A percentile compares a stretch with the other conserved stretches of the same genome.
Evolutionary conservation across 2,329 filamentous ascomycete species (phyloP).

Genomic region (Cladosporium sp.): DNA sequence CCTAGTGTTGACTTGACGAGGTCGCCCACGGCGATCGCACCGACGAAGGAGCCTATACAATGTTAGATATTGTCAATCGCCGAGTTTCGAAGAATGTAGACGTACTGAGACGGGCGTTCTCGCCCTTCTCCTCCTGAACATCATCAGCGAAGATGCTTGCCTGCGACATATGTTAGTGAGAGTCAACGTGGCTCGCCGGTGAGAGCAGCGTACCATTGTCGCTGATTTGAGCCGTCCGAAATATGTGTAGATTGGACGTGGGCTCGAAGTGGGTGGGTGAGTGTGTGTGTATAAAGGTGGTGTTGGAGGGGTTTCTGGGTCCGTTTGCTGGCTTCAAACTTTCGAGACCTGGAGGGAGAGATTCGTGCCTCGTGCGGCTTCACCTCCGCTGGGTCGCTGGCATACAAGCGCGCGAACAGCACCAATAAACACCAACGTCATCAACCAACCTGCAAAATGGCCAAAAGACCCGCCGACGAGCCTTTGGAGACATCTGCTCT

Average conservation of each 20-base stretch:
- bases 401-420: background rate
- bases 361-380: conserved; percentile 1
- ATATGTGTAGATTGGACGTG: background rate
- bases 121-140: conserved; percentile 95
- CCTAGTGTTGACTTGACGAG: conserved; percentile 96
- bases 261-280: conserved; percentile 5
- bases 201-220: conserved; percentile 1
- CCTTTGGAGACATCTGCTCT: conserved; percentile 38
- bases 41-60: conserved; percentile 68
- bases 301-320: conserved; percentile 9
- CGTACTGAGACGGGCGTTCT: conserved; percentile 79
- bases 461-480: conserved; percentile 44
- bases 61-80: background rate
- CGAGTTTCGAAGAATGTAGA: conserved; percentile 38
- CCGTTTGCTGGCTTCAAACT: conserved; percentile 1
- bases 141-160: conserved; percentile 82
- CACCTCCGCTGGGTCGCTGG: too few species aligned
- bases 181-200: background rate
- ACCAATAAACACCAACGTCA: background rate
- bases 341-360: background rate
- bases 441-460: conserved; percentile 30
- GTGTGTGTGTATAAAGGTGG: background rate
- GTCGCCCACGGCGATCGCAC: conserved; percentile 95
- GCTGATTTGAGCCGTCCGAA: conserved; percentile 3
- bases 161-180: background rate